Percentiles rank a stretch among this genome's conserved stretches.
Evolutionary conservation across 257 asterid species (phyloP).

Genomic region (Solanum lycopersicoides): DNA sequence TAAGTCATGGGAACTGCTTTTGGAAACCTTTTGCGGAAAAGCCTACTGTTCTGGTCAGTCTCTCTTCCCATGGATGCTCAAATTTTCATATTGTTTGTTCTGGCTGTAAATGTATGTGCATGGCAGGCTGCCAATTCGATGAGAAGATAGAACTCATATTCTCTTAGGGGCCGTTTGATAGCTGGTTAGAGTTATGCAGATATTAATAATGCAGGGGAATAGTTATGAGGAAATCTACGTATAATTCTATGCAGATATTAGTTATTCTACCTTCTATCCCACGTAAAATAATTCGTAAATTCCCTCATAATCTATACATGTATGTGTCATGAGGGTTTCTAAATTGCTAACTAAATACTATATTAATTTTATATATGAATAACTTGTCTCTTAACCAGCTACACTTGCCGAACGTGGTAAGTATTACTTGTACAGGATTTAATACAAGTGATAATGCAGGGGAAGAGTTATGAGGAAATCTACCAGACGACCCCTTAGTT

Average conservation of each 20-base stretch:
- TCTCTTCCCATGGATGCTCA: not conserved
- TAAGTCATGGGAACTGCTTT: conserved; percentile 80
- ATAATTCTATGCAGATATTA: not conserved
- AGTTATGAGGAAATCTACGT: not conserved
- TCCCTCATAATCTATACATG: not conserved
- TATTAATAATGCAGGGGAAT: not conserved
- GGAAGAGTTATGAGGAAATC: no score
- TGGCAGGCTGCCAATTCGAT: not conserved
- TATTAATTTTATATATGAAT: no score
- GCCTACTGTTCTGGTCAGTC: conserved; percentile 58
- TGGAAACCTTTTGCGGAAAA: conserved; percentile 95
- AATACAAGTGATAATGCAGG: no score
- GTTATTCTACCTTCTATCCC: not conserved
- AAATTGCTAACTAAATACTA: not conserved
- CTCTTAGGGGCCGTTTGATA: not conserved
- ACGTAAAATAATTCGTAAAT: not conserved
- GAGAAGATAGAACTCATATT: not conserved
- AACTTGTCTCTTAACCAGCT: not conserved
- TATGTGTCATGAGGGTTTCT: not conserved
- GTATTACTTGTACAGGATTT: not conserved
- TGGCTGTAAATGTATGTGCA: not conserved
- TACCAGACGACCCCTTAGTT: not conserved
- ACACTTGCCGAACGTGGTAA: not conserved
- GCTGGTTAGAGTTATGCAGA: not conserved
- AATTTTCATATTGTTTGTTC: not conserved